Base-by-base conservation (phyloP, 371 early-diverging fungal genomes). In the Neoconidiobolus thromboides region DNA sequence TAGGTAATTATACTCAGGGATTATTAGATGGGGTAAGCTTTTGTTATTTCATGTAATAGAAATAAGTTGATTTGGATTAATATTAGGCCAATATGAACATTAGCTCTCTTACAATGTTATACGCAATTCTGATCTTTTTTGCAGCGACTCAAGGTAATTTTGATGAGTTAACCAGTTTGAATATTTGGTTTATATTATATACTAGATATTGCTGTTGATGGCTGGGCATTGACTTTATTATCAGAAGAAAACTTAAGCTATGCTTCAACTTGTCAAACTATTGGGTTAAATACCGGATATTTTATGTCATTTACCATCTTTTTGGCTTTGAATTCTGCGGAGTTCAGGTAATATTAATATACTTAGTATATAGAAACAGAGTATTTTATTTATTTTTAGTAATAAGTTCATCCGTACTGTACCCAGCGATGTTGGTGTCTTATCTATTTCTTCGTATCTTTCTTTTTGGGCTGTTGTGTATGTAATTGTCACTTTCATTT, bases 291-390 rank as follows among this genome's bases (percentile, higher is more conserved):
- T 69, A 81, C 83, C 39, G 93, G 98, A 42, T 94, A 89, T 66
- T 97, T 97, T 55, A 55, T 95, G 50, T 90, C 91, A 9, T 97
- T 95, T 69, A 97, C 96, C 0, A 88, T 95, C 7, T 93, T 97
- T 65, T 69, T 97, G 67, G 93, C 94, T 0, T 79, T 97, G 50
- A 94, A 92, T 73, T 89, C 91, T 10, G 65, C 81, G 2, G 96
- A 96, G 63, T 93, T 96, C 69, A 77, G 77, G 71, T 71, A 61
- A 57, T 47, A 37, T 36, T 0, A 10, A 9, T 47, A 39, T 56
- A 10, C 40, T 48, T 38, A 26, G 26, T 48, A 15, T 37, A 2
- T 12, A 10, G 1, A 10, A 44, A 39, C 41, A 62, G 56, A 41
- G 38, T 42, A 49, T 48, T 57, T 60, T 40, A 26, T 62, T 40